These are phyloP conservation scores for Dissoconium aciculare DNA, from an alignment of 2,329 filamentous ascomycete species.

Conservation along the genomic window DNA sequence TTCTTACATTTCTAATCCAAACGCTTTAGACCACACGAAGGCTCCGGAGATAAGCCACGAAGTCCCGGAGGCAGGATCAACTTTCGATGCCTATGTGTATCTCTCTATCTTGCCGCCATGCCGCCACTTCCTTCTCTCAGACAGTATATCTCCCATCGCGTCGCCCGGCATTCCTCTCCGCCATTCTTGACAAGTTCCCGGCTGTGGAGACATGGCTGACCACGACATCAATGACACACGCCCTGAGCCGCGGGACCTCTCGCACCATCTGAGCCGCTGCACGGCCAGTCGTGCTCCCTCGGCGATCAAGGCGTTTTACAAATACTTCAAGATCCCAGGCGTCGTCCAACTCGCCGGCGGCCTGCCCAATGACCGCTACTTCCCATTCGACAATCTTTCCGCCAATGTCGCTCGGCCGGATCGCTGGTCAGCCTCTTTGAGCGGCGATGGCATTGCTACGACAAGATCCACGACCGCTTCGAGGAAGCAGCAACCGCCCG, in stretches of 20 bases:
- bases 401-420: conserved; percentile 60
- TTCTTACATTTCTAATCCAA: no score
- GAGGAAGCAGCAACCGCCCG: conserved; percentile 20
- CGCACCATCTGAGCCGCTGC: conserved; percentile 60
- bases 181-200: no score
- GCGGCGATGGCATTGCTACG: conserved; percentile 29
- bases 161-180: no score
- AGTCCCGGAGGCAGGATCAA: no score
- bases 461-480: conserved; percentile 8
- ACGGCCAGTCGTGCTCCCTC: conserved; percentile 51
- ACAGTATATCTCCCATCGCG: no score
- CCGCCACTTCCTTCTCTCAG: no score
- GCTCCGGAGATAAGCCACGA: no score
- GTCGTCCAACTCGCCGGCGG: conserved; percentile 48
- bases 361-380: conserved; percentile 65
- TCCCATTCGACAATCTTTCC: conserved; percentile 83
- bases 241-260: conserved; percentile 53
- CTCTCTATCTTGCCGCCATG: no score
- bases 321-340: conserved; percentile 55
- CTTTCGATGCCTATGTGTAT: no score
- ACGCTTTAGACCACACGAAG: no score
- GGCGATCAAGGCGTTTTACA: conserved; percentile 68
- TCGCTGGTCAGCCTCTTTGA: conserved; percentile 58
- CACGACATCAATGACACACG: conserved; percentile 13
- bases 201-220: no score